Evolutionary conservation across 148 eudicot species (phyloP).

Genomic region (Cornus florida): DNA sequence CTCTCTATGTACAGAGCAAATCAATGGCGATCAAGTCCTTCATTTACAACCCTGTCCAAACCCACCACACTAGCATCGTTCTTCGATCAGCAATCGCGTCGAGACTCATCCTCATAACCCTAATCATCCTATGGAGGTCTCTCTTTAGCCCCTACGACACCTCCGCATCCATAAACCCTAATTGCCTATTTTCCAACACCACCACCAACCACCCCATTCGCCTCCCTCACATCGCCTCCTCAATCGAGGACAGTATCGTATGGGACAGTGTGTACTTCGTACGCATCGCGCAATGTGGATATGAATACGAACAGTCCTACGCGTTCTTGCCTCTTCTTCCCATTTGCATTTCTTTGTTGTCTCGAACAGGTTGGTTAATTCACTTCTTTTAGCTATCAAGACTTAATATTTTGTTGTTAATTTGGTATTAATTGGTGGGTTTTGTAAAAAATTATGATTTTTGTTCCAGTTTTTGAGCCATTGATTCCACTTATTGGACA

Average conservation of each 20-base stretch:
- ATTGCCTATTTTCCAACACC: conserved; percentile 45
- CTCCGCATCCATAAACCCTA: conserved; percentile 84
- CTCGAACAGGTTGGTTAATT: conserved; percentile 48
- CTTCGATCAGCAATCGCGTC: conserved; percentile 58
- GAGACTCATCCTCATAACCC: conserved; percentile 46
- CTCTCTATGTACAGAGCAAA: neutral
- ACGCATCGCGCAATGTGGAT: conserved; percentile 79
- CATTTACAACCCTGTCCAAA: neutral
- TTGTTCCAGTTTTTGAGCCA: conserved; percentile 60
- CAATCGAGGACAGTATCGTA: conserved; percentile 68
- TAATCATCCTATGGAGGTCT: conserved; percentile 66
- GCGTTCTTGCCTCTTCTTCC: conserved; percentile 94
- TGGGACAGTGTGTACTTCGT: conserved; percentile 91
- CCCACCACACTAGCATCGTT: conserved; percentile 29
- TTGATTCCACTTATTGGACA: conserved; percentile 76
- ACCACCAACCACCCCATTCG: conserved; percentile 14
- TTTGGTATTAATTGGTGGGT: neutral
- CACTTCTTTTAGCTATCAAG: neutral
- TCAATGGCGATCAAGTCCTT: conserved; percentile 22
- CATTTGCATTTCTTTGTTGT: conserved; percentile 37
- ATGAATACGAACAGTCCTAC: conserved; percentile 88
- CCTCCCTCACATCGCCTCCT: conserved; percentile 55
- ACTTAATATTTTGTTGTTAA: neutral
- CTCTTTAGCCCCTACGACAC: conserved; percentile 78
- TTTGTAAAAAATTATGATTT: neutral